These are phyloP conservation scores for Ambrosia hybrid DNA, from an alignment of 140 eudicot genomes.

Conservation along the genomic window DNA sequence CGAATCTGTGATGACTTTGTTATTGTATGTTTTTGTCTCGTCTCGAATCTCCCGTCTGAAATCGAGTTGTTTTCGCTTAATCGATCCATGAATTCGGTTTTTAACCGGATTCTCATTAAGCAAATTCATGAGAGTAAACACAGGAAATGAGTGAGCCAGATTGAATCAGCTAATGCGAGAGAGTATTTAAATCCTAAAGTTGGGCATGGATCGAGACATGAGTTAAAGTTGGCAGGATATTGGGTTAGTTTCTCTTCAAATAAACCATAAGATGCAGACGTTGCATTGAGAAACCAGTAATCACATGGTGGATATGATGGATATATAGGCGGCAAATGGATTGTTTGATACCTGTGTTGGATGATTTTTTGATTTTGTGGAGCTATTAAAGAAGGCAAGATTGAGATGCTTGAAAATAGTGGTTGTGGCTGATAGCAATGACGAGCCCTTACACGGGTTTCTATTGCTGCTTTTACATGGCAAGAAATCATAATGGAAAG, in stretches of 20 bases:
- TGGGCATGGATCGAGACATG: slow-evolving; percentile 80
- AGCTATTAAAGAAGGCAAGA: slow-evolving; percentile 66
- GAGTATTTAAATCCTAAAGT: slow-evolving; percentile 65
- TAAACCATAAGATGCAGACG: slow-evolving; percentile 71
- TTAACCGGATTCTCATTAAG: slow-evolving; percentile 21
- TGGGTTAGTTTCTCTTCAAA: slow-evolving; percentile 68
- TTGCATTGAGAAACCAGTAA: slow-evolving; percentile 41
- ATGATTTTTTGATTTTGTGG: slow-evolving; percentile 73
- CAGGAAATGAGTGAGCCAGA: slow-evolving; percentile 61
- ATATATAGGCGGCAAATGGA: slow-evolving; percentile 38
- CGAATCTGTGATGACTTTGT: no score
- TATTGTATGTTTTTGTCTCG: no score
- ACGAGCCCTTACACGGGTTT: slow-evolving; percentile 63
- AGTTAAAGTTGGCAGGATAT: slow-evolving; percentile 77
- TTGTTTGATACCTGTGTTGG: slow-evolving; percentile 79
- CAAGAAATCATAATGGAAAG: slow-evolving; percentile 77
- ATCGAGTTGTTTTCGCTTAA: no score
- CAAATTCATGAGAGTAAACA: slow-evolving; percentile 82
- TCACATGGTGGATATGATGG: slow-evolving; percentile 83
- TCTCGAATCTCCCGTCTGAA: no score
- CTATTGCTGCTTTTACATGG: slow-evolving; percentile 84
- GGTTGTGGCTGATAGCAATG: slow-evolving; percentile 73
- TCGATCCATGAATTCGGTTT: no score
- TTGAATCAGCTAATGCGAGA: slow-evolving; percentile 65
- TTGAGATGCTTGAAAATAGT: slow-evolving; percentile 82